Evolutionary conservation across 169 alveolate genomes (phyloP), one percentile per base, ranked within the genome.

Genomic region (Plasmodium gonderi): DNA sequence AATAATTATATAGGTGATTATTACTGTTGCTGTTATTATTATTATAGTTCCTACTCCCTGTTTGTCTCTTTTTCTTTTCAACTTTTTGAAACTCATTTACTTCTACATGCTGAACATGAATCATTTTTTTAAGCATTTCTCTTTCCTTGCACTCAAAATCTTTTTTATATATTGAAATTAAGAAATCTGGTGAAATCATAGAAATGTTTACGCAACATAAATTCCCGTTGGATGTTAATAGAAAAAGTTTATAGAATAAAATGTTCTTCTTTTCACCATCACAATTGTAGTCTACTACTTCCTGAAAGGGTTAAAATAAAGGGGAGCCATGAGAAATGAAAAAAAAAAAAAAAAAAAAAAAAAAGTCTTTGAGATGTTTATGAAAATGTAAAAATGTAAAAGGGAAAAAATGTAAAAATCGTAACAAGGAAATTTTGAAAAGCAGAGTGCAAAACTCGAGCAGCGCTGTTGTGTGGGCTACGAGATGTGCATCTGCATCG

Each of bases 131-230:
- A 26, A 74, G 44, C 29, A 85, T 85, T 54, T 85, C 92, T 44
- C 87, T 72, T 65, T 85, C 92, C 45, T 85, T 85, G 38, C 49
- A 74, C 65, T 36, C 92, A 45, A 68, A 85, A 45, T 85, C 87
- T 45, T 85, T 85, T 45, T 64, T 85, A 40, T 76, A 85, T 3
- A 33, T 23, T 26, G 92, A 85, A 14, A 74, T 20, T 75, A 72
- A 38, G 78, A 60, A 74, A 77, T 85, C 85, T 14, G 92, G 79
- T 14, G 79, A 20, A 20, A 64, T 38, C 92, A 85, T 74, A 12
- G 92, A 85, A 74, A 85, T 64, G 69, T 54, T 85, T 85, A 85
- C 47, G 26, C 92, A 85, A 20, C 92, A 85, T 23, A 85, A 65
- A 60, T 85, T 31, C 17, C 72, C 85, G 45, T 85, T 85, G 23